Base-by-base conservation (phyloP, 2,329 filamentous ascomycete genomes). In the Aspergillus costaricaensis region DNA sequence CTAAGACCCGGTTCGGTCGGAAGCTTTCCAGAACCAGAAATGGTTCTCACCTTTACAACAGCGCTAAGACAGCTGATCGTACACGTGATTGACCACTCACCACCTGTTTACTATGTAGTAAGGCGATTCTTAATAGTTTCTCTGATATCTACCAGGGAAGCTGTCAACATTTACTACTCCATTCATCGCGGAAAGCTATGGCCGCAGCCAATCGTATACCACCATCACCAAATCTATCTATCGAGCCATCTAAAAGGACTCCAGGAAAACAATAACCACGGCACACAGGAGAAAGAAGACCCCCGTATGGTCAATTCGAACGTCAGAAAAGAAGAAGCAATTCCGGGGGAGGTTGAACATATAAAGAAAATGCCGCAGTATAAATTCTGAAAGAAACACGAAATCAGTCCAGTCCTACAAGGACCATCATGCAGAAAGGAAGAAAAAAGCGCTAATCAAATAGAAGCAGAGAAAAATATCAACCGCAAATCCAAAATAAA, bases 311-410 rank as follows among this genome's bases (percentile, higher is more conserved):
- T 57, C 23, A 57, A 50, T 12, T 32, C 30, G 4, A 7, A 49
- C 6, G 5, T 21, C 12, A 44, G 39, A 3, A 44, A 7, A 23
- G 14, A 5, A 44, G 19, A 44, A 44, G 41, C 12, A 23, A 3
- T 7, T 44, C 19, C 41, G 19, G 41, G 19, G 19, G 41, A 17
- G 41, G 41, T 4, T n/a, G 17, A 50, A 19, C 15, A 12, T 10
- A 9, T 38, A 23, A 44, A 23, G 27, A 38, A 58, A 53, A 50
- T 19, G n/a, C 50, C 17, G 17, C 23, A 48, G 54, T 62, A 62
- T 51, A 61, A 52, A 25, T 47, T 56, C 38, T 38, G 55, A 15
- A 38, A 23, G 60, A 59, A 39, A 53, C 32, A 38, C 41, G 55
- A 61, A 19, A 5, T 17, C 55, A 62, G 43, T 50, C 32, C 15